phyloP scores from a whole-genome alignment of 805 yeast genomes.

The Cyberlindnera bimundalis region DNA sequence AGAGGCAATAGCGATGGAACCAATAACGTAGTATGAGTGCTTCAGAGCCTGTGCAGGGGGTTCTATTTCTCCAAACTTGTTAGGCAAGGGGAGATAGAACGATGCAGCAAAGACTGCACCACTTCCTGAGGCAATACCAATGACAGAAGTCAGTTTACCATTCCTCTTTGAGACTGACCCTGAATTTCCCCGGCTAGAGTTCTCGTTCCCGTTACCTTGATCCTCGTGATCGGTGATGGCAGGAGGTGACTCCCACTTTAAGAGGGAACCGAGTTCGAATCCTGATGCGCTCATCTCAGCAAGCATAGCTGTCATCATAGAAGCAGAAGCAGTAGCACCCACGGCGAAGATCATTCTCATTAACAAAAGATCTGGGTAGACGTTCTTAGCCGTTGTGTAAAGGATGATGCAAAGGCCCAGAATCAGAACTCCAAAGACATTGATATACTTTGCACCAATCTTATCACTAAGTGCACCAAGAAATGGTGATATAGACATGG shows the following conservation, averaged over 20 bases:
- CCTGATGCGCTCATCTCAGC: slow-evolving; percentile 52
- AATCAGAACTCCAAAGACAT: slow-evolving; percentile 44
- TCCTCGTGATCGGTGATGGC: slow-evolving; percentile 7
- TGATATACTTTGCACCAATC: slow-evolving; percentile 56
- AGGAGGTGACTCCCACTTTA: slow-evolving; percentile 14
- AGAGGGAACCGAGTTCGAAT: slow-evolving; percentile 28
- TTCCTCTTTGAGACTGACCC: slow-evolving; percentile 34
- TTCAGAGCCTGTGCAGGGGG: slow-evolving; percentile 44
- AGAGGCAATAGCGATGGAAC: slow-evolving; percentile 36
- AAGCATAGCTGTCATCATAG: slow-evolving; percentile 59
- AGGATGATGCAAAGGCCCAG: slow-evolving; percentile 45
- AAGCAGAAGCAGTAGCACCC: slow-evolving; percentile 53
- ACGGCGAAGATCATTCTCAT: slow-evolving; percentile 55
- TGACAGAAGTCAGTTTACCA: slow-evolving; percentile 57
- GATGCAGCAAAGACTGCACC: slow-evolving; percentile 67
- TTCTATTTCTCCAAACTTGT: slow-evolving; percentile 38
- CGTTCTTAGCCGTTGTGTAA: slow-evolving; percentile 43
- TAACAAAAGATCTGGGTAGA: slow-evolving; percentile 49
- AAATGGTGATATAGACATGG: slow-evolving; percentile 53
- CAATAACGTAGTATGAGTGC: slow-evolving; percentile 48
- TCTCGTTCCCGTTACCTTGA: too few relatives aligned
- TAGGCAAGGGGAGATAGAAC: slow-evolving; percentile 54
- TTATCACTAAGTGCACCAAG: slow-evolving; percentile 63
- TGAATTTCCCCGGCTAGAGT: too few relatives aligned
- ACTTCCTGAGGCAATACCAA: slow-evolving; percentile 60